Evolutionary conservation across 2,329 filamentous ascomycete genomes (phyloP), one percentile per base, ranked within the genome.

Genomic region (Nemania sp.): DNA sequence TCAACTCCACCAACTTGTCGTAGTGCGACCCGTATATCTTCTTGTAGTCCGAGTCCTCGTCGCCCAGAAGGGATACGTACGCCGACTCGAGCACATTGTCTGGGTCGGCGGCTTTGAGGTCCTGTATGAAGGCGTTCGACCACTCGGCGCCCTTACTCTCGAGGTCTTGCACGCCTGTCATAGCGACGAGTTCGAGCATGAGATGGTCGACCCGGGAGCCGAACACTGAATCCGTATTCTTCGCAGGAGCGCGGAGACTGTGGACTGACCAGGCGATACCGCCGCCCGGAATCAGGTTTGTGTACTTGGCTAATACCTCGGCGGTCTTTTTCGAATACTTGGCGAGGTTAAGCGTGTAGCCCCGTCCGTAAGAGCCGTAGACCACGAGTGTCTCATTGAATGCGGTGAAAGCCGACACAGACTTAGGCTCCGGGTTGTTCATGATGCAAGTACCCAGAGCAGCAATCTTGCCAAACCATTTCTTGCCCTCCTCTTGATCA

Each of bases 161-260:
- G 0, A 66, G 63, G 8, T 67, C 63, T 12, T 54, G 50, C 2
- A 60, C 53, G 1, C 54, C 36, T 4, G 65, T 61, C 22, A 60
- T 61, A 0, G 68, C 59, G 1, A 75, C 33, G 20, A 74, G 62
- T 56, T 75, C 71, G 5, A 75, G n/a, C 57, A 73, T 63, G 41
- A 67, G 65, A 52, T 75, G 72, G 11, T 68, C 64, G 1, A 62
- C 54, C 22, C 69, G 57, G 6, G 63, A 52, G 17, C 64, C 62
- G 43, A 72, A 69, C 2, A 73, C 64, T 0, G 70, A 66, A 6
- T 62, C 42, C n/a, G 45, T 40, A 24, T 56, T 57, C 3, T 48
- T 48, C 5, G 24, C 52, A 3, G 66, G 61, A 3, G 64, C 63
- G 4, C 66, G 61, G 7, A 70, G 64, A 30, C 66, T 63, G 43